Evolutionary conservation across 2,329 filamentous ascomycete genomes (phyloP), one percentile per base, ranked within the genome.

Genomic region (Pyricularia sp.): DNA sequence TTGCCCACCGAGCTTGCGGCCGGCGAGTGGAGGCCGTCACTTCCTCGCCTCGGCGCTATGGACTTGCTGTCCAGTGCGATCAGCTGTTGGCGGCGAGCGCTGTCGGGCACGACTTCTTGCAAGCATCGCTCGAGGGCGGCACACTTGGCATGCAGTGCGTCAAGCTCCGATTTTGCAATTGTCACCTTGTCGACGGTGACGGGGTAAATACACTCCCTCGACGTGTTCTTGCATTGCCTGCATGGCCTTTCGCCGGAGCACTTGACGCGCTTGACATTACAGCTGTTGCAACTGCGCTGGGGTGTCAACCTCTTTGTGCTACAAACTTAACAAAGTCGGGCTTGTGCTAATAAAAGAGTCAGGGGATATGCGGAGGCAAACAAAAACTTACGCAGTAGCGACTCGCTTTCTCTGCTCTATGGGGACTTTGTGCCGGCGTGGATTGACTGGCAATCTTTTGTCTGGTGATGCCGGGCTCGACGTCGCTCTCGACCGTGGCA

Each of bases 231-330:
- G 72, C 83, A 85, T 71, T 83, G 81, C 59, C 74, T 73, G 73
- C 83, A 85, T 0, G 83, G 83, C n/a, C 73, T 75, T 4, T 83
- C 79, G 64, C 83, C 83, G 14, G 82, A 84, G 75, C 83, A 85
- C 72, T 83, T 85, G 74, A 84, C 81, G 69, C 83, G 80, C 64
- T 83, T 81, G 64, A 84, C 73, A 75, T 85, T 85, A 76, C 83
- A 85, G 73, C 77, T 80, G 72, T 85, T 85, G 77, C 83, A 85
- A 69, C 83, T 85, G 70, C 70, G 9, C 31, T n/a, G 64, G 11
- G 12, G 20, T 9, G 64, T 65, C 23, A 65, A 31, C 31, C 12
- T 68, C 28, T 30, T 69, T 65, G 33, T 66, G 28, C 17, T 7
- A 20, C 42, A n/a, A 50, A 6, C 17, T 7, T 3, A 50, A 20